Percentiles rank a stretch among this genome's conserved stretches.
phyloP scores from a whole-genome alignment of 139 green algal genomes.

The Picochlorum sp. region DNA sequence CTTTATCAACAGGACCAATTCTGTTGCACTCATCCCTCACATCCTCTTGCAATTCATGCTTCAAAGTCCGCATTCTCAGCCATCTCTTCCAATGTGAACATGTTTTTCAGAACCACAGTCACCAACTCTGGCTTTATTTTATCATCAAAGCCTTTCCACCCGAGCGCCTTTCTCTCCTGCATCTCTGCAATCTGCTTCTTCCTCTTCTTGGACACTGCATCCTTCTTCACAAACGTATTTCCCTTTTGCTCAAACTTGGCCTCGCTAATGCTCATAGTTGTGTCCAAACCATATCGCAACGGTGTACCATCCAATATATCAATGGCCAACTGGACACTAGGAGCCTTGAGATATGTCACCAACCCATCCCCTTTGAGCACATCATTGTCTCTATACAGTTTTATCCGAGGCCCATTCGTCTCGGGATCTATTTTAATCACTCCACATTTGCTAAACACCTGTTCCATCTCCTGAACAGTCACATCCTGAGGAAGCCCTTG shows the following conservation, averaged over 20 bases:
- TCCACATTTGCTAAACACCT: slow-evolving; percentile 68
- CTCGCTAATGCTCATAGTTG: slow-evolving; percentile 34
- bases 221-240: slow-evolving; percentile 45
- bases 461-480: slow-evolving; percentile 65
- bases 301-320: slow-evolving; percentile 63
- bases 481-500: slow-evolving; percentile 80
- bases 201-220: slow-evolving; percentile 25
- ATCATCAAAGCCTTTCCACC: slow-evolving; percentile 90
- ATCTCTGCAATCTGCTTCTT: slow-evolving; percentile 51
- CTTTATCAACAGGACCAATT: slow-evolving; percentile 73
- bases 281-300: slow-evolving; percentile 38
- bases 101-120: slow-evolving; percentile 79
- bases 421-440: slow-evolving; percentile 56
- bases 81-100: slow-evolving; percentile 80
- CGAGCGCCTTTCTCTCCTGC: slow-evolving; percentile 47
- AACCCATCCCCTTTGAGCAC: slow-evolving; percentile 81
- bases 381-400: slow-evolving; percentile 68
- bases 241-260: slow-evolving; percentile 83
- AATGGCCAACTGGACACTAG: slow-evolving; percentile 67
- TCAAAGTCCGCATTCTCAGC: slow-evolving; percentile 22
- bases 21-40: slow-evolving; percentile 67
- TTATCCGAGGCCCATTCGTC: slow-evolving; percentile 46
- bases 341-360: slow-evolving; percentile 80
- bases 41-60: slow-evolving; percentile 77
- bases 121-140: slow-evolving; percentile 52